Percentiles rank a stretch among this genome's conserved stretches.
phyloP scores from a whole-genome alignment of 73 alveolate species.

The Paramecium octaurelia region DNA sequence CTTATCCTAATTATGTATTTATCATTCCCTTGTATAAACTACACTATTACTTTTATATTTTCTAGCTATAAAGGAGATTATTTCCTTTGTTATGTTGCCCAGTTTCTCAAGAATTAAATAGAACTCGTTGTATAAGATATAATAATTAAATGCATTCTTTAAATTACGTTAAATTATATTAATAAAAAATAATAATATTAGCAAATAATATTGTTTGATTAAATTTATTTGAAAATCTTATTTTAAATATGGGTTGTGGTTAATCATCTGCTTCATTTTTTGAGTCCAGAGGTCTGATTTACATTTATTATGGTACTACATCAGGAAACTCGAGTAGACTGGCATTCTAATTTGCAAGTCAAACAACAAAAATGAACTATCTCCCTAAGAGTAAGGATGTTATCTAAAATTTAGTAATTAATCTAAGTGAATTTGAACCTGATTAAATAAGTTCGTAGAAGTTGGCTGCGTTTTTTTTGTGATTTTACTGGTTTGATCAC shows the following conservation, averaged over 20 bases:
- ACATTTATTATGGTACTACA: not conserved
- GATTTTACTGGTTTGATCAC: conserved; percentile 74
- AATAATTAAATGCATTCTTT: not conserved
- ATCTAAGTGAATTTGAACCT: conserved; percentile 59
- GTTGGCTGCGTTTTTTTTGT: conserved; percentile 49
- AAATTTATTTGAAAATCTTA: not conserved
- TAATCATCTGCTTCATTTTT: not conserved
- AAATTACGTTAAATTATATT: not conserved
- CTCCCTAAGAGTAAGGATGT: conserved; percentile 25
- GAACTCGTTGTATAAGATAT: not conserved
- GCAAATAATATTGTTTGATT: not conserved
- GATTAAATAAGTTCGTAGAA: not conserved
- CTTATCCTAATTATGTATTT: too few relatives aligned
- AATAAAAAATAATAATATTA: not conserved
- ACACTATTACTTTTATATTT: too few relatives aligned
- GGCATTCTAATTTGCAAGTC: conserved; percentile 31
- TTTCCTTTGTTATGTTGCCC: not conserved
- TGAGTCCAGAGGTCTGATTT: conserved; percentile 47
- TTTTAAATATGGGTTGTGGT: conserved; percentile 27
- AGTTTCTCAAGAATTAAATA: not conserved
- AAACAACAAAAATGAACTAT: not conserved
- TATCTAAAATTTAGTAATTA: not conserved
- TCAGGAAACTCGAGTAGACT: conserved; percentile 51
- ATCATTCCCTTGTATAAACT: too few relatives aligned
- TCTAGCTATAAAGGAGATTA: too few relatives aligned